Evolutionary conservation across 768 basidiomycete genomes (phyloP), one percentile per base, ranked within the genome.

Genomic region (Hysterangium stoloniferum): DNA sequence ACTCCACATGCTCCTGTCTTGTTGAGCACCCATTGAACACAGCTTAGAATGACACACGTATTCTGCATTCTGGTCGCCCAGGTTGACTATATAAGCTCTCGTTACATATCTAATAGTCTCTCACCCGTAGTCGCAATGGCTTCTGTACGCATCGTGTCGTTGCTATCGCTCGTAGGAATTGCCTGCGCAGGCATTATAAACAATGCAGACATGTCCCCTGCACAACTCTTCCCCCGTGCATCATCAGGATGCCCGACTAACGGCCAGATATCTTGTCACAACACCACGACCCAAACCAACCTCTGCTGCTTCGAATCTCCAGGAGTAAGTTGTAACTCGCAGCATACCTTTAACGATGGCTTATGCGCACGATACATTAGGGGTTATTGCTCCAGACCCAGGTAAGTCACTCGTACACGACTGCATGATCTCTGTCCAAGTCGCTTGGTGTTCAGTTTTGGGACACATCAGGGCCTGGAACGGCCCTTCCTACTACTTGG

Each of bases 371-470:
- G 22, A 9, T 20, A n/a, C 20, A 9, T 9, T 36, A 51, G 49
- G 49, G 49, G 24, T 32, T 51, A 2, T 42, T 51, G 49, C 29
- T 51, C 12, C 49, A 51, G 31, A 51, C 49, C 11, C 49, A 51
- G 38, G 49, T 51, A 27, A 15, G 27, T 6, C 15, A 13, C 8
- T 20, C 36, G 32, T 19, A 13, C 9, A 17, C 36, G 5, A 3
- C 20, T 20, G 13, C 15, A 32, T 27, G 20, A 11, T 20, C 44
- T 9, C 3, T 47, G 25, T 6, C 15, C 15, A 19, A 25, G n/a
- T 28, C 4, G 3, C 20, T 28, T 49, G 6, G 2, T 49, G 17
- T 9, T 25, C 28, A 51, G 49, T 51, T 51, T 27, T 51, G 49
- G 49, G 49, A 51, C 28, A 41, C 40, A 4, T 27, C 37, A 31